Evolutionary conservation across 257 asterid species (phyloP).

Genomic region (Vinca minor): DNA sequence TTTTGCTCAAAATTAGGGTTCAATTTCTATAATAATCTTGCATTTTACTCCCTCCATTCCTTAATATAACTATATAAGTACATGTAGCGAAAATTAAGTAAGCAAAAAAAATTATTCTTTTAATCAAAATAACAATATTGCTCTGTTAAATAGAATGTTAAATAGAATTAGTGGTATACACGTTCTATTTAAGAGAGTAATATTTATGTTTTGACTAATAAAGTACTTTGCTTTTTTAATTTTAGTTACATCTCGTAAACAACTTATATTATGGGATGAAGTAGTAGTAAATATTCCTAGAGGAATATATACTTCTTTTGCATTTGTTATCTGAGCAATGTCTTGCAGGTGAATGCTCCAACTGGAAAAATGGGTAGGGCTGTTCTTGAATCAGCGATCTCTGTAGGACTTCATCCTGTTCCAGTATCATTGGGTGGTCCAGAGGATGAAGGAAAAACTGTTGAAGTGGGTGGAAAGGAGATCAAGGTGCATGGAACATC

Average conservation of each 20-base stretch:
- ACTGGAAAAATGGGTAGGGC: conserved; percentile 93
- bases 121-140: neutral
- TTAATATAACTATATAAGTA: too few relatives aligned
- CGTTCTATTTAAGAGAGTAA: too few relatives aligned
- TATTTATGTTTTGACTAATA: too few relatives aligned
- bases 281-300: too few relatives aligned
- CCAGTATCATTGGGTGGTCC: conserved; percentile 73
- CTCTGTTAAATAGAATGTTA: neutral
- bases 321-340: conserved; percentile 1
- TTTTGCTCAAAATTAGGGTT: neutral
- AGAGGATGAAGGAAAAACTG: conserved; percentile 53
- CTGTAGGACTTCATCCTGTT: conserved; percentile 77
- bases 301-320: neutral
- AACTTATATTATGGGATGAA: too few relatives aligned
- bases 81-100: too few relatives aligned
- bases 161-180: neutral
- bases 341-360: conserved; percentile 71
- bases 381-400: conserved; percentile 81
- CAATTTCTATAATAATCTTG: neutral
- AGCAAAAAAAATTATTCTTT: neutral
- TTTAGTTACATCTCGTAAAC: too few relatives aligned
- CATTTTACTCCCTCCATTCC: too few relatives aligned
- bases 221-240: too few relatives aligned
- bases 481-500: conserved; percentile 57
- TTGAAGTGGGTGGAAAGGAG: conserved; percentile 60